Base-by-base conservation (phyloP, 352 stramenopile genomes). In the Globisporangium rhizosaccharum region DNA sequence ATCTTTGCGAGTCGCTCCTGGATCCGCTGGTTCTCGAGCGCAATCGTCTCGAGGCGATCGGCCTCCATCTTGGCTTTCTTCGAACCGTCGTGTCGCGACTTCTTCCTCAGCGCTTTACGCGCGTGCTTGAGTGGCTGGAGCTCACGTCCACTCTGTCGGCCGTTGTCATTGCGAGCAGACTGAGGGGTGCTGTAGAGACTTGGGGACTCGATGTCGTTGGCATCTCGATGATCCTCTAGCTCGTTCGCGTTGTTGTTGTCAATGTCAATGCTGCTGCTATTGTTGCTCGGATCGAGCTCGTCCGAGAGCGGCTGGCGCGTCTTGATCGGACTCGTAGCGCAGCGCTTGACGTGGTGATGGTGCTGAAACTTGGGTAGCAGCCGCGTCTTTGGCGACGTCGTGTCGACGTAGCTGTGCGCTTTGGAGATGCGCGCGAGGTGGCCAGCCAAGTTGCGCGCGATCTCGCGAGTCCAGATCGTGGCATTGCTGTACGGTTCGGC, bases 401-500 rank as follows among this genome's bases (percentile, higher is more conserved):
- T 91, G 54, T 91, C 83, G 9, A 92, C 73, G 50, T 71, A 90
- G 51, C 79, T 90, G 26, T 90, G 79, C 28, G 68, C 78, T 59
- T 87, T 88, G 26, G 75, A 87, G 17, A 92, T 70, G 33, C 81
- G 75, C 37, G 75, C 77, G 11, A 92, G 63, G 45, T 92, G 83
- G 0, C 77, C 70, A 3, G 82, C 83, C 26, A 92, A 58, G 44
- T 92, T 90, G 23, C 68, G 75, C 12, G 81, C 75, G 15, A 92
- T 72, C 64, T 90, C 83, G 3, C 83, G 69, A 23, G 77, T 88
- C 83, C 81, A 92, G 47, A 87, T 77, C 18, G 81, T 85, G 30
- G 82, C 83, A 56, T 78, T 92, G 63, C 77, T 88, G 56, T 89
- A 90, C 26, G 81, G 81, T 64, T 92, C 81, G 10, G 83, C 81